Base-by-base conservation (phyloP, 768 basidiomycete genomes). In the Naganishia vaughanmartiniae region DNA sequence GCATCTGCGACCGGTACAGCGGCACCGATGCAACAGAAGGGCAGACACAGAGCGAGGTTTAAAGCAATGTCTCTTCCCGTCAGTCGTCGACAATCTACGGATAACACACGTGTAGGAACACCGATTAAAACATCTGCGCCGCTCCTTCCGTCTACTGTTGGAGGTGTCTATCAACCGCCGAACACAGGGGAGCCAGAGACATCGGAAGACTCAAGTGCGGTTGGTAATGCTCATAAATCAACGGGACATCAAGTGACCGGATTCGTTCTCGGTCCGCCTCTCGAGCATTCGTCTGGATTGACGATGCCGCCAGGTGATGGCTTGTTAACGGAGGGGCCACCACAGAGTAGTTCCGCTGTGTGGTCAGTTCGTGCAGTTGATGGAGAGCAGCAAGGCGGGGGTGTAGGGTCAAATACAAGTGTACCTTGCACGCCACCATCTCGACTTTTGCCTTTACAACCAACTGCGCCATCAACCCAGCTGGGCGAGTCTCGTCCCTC, bases 191-290 rank as follows among this genome's bases (percentile, higher is more conserved):
- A 51, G 24, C 48, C 19, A 6, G 48, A 51, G 7, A 51, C 48
- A 26, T 26, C 24, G 48, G 48, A 51, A 26, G 21, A 51, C 12
- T 6, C 21, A 4, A 21, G n/a, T 24, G 48, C 48, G 21, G 48
- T n/a, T 26, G 24, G 6, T 26, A 51, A n/a, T n/a, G 48, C 21
- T 12, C n/a, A 26, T 51, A 26, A 51, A 42, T 7, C 42, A 45
- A 15, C 28, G 11, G n/a, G 31, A n/a, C 33, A 24, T 30, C 53
- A 36, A n/a, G 60, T 42, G 17, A 34, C 45, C 30, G 31, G 45
- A 3, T 70, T 70, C 42, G 45, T 45, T 21, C 51, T 69, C 15
- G 68, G 68, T 33, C 68, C 68, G 12, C 68, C 68, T 12, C 51
- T 69, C 19, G 24, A 28, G 45, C 24, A 51, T 12, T 24, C 4